Evolutionary conservation across 2,329 filamentous ascomycete species (phyloP).

Genomic region (Parascedosporium putredinis): DNA sequence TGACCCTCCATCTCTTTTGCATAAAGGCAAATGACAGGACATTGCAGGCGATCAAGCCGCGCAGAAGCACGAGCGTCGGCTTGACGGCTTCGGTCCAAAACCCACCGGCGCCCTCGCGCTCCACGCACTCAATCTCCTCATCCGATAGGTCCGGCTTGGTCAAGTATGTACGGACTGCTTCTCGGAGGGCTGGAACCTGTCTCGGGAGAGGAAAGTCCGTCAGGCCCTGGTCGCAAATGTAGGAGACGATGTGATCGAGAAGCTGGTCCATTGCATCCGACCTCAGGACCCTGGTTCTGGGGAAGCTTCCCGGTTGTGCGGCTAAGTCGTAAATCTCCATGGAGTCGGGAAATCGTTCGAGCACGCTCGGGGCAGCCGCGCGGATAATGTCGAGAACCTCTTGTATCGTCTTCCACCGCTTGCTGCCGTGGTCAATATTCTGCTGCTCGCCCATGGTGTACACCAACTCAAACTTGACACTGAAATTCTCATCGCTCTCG

Average conservation of each 20-base stretch:
- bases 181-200: conserved; percentile 19
- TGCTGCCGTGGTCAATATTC: conserved; percentile 38
- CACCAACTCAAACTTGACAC: conserved; percentile 48
- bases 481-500: conserved; percentile 56
- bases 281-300: conserved; percentile 36
- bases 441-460: conserved; percentile 49
- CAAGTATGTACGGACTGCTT: conserved; percentile 33
- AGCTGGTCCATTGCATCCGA: conserved; percentile 19
- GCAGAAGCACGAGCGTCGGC: conserved; percentile 33
- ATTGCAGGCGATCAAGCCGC: conserved; percentile 45
- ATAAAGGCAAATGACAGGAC: conserved; percentile 42
- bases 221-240: conserved; percentile 32
- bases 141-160: conserved; percentile 19
- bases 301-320: conserved; percentile 27
- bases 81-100: conserved; percentile 27
- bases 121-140: conserved; percentile 22
- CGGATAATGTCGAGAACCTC: conserved; percentile 35
- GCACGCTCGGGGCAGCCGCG: conserved; percentile 18
- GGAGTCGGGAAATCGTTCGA: conserved; percentile 21
- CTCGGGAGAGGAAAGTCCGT: conserved; percentile 29
- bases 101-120: conserved; percentile 15
- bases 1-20: conserved; percentile 53
- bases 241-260: conserved; percentile 21
- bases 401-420: conserved; percentile 48
- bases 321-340: conserved; percentile 31